Base-by-base conservation (phyloP, 768 basidiomycete genomes). In the Grammothele lineata region DNA sequence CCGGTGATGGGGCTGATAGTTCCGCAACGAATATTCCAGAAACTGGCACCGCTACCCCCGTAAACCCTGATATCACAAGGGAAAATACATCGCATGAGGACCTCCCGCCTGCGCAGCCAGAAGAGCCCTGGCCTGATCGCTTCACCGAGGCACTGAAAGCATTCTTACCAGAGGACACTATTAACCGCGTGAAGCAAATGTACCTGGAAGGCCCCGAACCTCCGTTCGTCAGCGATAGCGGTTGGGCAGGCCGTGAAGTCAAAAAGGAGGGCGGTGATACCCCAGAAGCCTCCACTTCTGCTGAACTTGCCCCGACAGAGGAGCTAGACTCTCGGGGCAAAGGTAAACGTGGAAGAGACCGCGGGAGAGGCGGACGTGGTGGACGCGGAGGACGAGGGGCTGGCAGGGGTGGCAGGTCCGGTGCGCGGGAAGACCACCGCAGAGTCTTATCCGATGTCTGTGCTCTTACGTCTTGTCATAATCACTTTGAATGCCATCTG, bases 381-480 rank as follows among this genome's bases (percentile, higher is more conserved):
- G 67, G 75, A 32, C 70, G 62, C 11, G 65, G 68, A 3, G 65
- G 70, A 17, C 70, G 76, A 11, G 72, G 60, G n/a, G 63, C 65
- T 18, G 67, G 70, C 22, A 68, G 76, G 11, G 70, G 73, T 17
- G 70, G 73, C 6, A 68, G 68, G 35, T 59, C 65, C 48, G 58
- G 61, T n/a, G 69, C 62, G 33, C 67, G 74, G 54, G 79, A 79
- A 54, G 92, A 94, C 57, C 66, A 71, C 54, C 74, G 91, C 54
- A 87, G 79, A 62, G 86, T 95, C 32, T 45, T 88, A 25, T 91
- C 92, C 23, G 79, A 92, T 67, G 92, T 94, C 57, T 57, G 85
- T 78, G 33, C 48, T 33, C 21, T 12, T 39, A 46, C 58, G 34
- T 57, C 47, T 27, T 7, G 24, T 36, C 21, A 37, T 25, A 52